phyloP scores from a whole-genome alignment of 2,329 filamentous ascomycete species.

The Pseudofabraea citricarpa region DNA sequence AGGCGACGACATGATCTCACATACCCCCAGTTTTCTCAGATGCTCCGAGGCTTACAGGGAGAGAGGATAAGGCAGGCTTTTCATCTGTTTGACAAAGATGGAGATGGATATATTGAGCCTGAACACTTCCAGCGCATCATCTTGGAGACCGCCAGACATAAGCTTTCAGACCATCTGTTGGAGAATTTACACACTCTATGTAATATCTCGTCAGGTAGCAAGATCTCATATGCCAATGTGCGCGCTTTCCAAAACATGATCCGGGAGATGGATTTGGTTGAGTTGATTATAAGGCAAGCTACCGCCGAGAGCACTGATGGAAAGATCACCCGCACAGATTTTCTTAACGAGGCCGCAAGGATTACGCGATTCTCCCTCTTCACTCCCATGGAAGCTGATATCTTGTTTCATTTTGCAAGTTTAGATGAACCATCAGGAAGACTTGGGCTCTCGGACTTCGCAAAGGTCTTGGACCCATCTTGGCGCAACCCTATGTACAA shows the following conservation, averaged over 20 bases:
- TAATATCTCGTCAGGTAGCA: constrained; percentile 87
- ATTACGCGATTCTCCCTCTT: constrained; percentile 93
- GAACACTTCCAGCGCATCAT: constrained; percentile 98
- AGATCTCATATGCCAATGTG: constrained; percentile 96
- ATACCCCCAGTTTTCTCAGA: constrained; percentile 95
- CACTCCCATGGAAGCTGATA: constrained; percentile 97
- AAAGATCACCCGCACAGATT: constrained; percentile 91
- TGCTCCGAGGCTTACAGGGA: constrained; percentile 92
- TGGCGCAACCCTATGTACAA: constrained; percentile 61
- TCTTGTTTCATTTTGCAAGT: constrained; percentile 96
- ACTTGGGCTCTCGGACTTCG: constrained; percentile 78
- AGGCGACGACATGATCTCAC: constrained; percentile 87
- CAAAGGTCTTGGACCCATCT: constrained; percentile 89
- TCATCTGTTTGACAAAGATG: constrained; percentile 83
- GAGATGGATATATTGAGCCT: constrained; percentile 91
- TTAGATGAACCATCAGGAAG: constrained; percentile 85
- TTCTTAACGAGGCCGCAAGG: constrained; percentile 87
- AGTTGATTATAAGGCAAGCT: constrained; percentile 86
- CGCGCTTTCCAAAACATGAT: constrained; percentile 98
- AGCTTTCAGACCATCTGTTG: constrained; percentile 93
- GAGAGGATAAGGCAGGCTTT: constrained; percentile 96
- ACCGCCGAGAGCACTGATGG: constrained; percentile 78
- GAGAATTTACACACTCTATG: constrained; percentile 88
- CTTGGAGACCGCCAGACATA: constrained; percentile 85
- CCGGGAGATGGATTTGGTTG: constrained; percentile 94